Evolutionary conservation across 306 rosid species (phyloP), one percentile per base, ranked within the genome.

Genomic region (Hippophae rhamnoides): DNA sequence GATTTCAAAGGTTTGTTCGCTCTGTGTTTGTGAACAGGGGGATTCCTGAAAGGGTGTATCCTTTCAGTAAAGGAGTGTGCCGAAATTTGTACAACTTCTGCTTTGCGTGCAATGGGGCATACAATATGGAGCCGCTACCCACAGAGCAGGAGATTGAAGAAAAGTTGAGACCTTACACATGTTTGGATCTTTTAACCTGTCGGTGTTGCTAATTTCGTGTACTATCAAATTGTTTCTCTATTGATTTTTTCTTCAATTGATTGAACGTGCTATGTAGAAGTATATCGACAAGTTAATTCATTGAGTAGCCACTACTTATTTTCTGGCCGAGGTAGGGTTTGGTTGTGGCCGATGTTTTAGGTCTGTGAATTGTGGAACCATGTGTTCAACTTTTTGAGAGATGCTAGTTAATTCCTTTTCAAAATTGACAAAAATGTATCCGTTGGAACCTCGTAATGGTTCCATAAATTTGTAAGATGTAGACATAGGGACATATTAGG

Each of bases 21-120:
- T 9, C 63, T 50, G 27, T 52, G 57, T 57, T 41, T 52, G 63
- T 70, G 47, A 69, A 68, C 85, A 93, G 97, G 82, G 79, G 64
- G 27, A 25, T 86, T 77, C 90, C 97, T 23, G 97, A 82, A 58
- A 86, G 95, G 74, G 89, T 86, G 43, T 80, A 80, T 69, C 99
- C 97, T 41, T 93, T 93, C 72, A 93, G 99, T 68, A 69, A 79
- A 68, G 99, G 97, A 77, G 26, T 74, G 31, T 70, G 89, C 72
- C 75, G 60, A 79, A 93, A 93, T 67, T 13, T 93, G 62, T 84
- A 77, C 66, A 68, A 66, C 62, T 93, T 93, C 79, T 93, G 99
- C 77, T 89, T 85, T 51, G 68, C 60, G 25, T 68, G 41, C 68
- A 64, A 71, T 57, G 60, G 74, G 57, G 23, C 43, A 27, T 56